Evolutionary conservation across 2,329 filamentous ascomycete species (phyloP), one percentile per base, ranked within the genome.

Genomic region (Exophiala spinifera): DNA sequence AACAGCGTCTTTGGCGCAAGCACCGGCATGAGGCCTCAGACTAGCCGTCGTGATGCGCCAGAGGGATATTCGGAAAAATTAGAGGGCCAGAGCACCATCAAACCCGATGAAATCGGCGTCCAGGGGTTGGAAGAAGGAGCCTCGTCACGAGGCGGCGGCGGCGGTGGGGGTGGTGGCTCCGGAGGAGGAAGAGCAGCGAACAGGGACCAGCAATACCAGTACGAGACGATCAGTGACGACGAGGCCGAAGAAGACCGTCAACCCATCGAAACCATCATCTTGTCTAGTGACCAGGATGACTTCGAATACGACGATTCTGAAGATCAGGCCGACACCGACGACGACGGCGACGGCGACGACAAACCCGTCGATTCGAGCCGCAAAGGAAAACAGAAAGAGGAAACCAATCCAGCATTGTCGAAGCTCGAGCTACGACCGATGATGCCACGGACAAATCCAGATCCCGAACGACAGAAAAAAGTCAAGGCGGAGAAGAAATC

Each of bases 221-320:
- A 7, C 28, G 28, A 31, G 28, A 31, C 5, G 76, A 75, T 10
- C 17, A 42, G 39, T 76, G 77, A 79, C 45, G 79, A 81, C 51
- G 79, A 78, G 46, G 69, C 68, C 25, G 71, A 75, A 39, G 67
- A 74, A 70, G 20, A 71, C 74, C 37, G 72, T 77, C 52, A 55
- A 50, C 61, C 62, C 57, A 80, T 86, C 51, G 82, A 85, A 59
- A 67, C 75, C n/a, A 78, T 83, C 57, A 77, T 77, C 11, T 75
- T 79, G 11, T 80, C 77, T 46, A 77, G 82, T 52, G 79, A 80
- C 25, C 74, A 77, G 43, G 67, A 31, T 10, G 28, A 11, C 23
- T 25, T 25, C 23, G 23, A 25, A n/a, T n/a, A n/a, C 7, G 21
- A 31, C 63, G 74, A 78, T 59, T 11, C 23, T 7, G 79, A 83